Conservation (phyloP, 495 filamentous ascomycete genomes). For the Friedmanniomyces endolithicus region DNA sequence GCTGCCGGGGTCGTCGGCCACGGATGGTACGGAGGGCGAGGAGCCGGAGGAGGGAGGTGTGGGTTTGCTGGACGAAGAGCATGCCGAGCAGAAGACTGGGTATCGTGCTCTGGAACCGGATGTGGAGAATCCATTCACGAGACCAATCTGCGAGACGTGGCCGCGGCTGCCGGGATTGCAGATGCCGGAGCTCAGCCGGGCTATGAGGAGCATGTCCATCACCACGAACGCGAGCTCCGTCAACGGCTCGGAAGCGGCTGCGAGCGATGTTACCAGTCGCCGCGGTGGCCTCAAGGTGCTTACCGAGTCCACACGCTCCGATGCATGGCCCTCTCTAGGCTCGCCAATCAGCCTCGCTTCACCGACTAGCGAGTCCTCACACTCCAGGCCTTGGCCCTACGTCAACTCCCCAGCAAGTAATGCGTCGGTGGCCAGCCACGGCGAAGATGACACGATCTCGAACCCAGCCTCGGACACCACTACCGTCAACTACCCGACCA, state of each 20-base stretch:
- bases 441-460: background rate
- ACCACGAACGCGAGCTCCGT: background rate
- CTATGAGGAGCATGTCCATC: constrained; percentile 2
- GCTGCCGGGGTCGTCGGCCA: constrained; percentile 10
- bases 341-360: background rate
- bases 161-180: background rate
- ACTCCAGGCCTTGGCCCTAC: too few species aligned
- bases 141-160: constrained; percentile 5
- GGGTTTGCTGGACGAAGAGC: background rate
- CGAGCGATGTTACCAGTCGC: constrained; percentile 3
- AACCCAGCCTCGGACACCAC: too few species aligned
- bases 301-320: background rate
- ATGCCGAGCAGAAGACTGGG: background rate
- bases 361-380: background rate
- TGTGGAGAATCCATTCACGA: background rate
- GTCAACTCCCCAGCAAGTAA: too few species aligned
- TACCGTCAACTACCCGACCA: too few species aligned
- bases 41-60: constrained; percentile 22
- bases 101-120: background rate
- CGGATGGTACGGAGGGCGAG: background rate
- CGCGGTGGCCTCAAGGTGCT: constrained; percentile 1
- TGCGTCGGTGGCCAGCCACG: background rate
- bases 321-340: background rate
- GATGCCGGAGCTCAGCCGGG: background rate
- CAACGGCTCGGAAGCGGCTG: background rate